Evolutionary conservation across 2,329 filamentous ascomycete species (phyloP).

Genomic region (Cladosporium sp.): DNA sequence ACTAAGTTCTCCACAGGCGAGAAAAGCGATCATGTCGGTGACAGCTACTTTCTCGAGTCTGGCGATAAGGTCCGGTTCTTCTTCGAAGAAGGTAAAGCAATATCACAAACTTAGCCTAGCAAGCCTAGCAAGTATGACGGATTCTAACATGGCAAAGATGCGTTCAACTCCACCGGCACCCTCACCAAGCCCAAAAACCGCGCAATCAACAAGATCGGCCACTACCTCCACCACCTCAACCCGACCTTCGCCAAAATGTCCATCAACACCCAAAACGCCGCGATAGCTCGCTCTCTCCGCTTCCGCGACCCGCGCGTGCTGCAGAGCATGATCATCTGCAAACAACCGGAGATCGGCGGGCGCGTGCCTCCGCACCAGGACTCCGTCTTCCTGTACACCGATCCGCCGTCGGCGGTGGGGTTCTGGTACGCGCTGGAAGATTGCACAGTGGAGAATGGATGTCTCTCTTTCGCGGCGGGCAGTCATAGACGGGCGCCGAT

Average conservation of each 20-base stretch:
- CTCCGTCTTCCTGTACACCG: constrained; percentile 85
- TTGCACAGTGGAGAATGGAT: constrained; percentile 80
- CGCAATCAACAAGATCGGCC: constrained; percentile 70
- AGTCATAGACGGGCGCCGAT: constrained; percentile 73
- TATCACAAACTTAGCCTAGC: no score
- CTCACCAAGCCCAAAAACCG: constrained; percentile 74
- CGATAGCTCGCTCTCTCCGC: constrained; percentile 66
- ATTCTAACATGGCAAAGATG: no score
- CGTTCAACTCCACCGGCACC: constrained; percentile 62
- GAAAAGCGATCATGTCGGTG: constrained; percentile 74
- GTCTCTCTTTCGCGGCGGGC: constrained; percentile 78
- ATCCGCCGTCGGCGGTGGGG: constrained; percentile 82
- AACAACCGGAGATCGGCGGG: constrained; percentile 93
- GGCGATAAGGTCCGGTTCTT: constrained; percentile 95
- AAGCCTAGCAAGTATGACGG: no score
- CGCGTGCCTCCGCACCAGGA: constrained; percentile 91
- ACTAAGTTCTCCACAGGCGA: constrained; percentile 88
- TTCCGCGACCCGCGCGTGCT: constrained; percentile 73
- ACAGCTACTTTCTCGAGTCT: constrained; percentile 87
- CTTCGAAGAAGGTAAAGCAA: constrained; percentile 79
- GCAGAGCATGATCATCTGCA: constrained; percentile 98
- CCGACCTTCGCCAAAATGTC: constrained; percentile 48
- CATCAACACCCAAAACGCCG: constrained; percentile 52
- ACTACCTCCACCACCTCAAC: constrained; percentile 46
- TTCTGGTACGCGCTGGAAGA: constrained; percentile 99